phyloP scores from a whole-genome alignment of 1,139 yeast species.

The Meyerozyma sp. region DNA sequence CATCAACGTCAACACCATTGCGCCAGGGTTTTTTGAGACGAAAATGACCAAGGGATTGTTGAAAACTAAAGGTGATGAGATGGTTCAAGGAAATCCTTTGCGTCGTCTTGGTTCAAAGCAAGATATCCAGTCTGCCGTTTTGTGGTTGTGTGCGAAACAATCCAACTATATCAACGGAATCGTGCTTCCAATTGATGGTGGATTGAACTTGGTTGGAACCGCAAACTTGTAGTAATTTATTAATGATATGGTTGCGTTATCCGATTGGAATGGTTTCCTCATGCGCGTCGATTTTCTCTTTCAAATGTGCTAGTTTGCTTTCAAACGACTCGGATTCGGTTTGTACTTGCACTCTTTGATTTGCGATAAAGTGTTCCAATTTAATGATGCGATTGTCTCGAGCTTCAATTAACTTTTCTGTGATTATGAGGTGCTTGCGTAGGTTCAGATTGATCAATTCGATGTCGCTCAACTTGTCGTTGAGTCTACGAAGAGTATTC shows the following conservation, averaged over 20 bases:
- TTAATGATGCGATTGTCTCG: conserved; percentile 56
- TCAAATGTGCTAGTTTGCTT: conserved; percentile 39
- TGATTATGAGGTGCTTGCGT: conserved; percentile 39
- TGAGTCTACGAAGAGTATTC: conserved; percentile 31
- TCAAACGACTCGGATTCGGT: conserved; percentile 53
- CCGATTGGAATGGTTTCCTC: neutral
- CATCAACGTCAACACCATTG: conserved; percentile 62
- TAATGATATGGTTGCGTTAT: neutral
- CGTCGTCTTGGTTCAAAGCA: conserved; percentile 58
- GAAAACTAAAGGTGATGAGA: conserved; percentile 46
- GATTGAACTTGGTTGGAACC: conserved; percentile 30
- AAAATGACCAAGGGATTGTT: conserved; percentile 71
- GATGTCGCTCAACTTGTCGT: conserved; percentile 35
- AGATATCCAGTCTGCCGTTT: conserved; percentile 55
- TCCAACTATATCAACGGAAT: conserved; percentile 64
- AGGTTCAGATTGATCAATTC: conserved; percentile 34
- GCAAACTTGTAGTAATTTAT: conserved; percentile 7
- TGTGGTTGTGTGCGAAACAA: conserved; percentile 56
- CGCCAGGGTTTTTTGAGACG: conserved; percentile 78
- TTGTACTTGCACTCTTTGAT: conserved; percentile 45
- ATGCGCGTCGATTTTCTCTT: conserved; percentile 30
- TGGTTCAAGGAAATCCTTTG: conserved; percentile 53
- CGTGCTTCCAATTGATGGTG: conserved; percentile 74
- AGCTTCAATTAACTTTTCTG: conserved; percentile 55
- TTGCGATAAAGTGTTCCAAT: conserved; percentile 47